Evolutionary conservation across 1,284 basidiomycete genomes (phyloP).

Genomic region (Coriolopsis trogii): DNA sequence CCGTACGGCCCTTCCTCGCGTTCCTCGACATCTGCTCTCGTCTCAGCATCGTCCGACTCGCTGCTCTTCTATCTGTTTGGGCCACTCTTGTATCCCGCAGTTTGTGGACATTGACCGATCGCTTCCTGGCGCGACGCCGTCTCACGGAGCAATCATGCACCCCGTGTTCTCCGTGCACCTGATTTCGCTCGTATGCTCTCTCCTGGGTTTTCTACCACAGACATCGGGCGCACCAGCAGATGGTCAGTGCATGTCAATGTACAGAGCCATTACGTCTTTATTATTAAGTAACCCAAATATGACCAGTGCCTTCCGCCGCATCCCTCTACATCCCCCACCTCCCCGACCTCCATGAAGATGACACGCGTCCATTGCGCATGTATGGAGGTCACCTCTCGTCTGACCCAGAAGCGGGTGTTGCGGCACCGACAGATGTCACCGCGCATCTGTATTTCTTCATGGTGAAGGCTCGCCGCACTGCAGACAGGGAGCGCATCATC

Average conservation of each 20-base stretch:
- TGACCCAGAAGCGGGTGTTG: slow-evolving; percentile 64
- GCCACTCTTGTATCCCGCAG: too few species aligned
- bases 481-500: slow-evolving; percentile 87
- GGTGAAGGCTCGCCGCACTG: slow-evolving; percentile 83
- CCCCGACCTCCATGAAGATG: slow-evolving; percentile 76
- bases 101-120: background rate
- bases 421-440: slow-evolving; percentile 58
- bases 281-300: too few species aligned
- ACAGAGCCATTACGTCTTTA: background rate
- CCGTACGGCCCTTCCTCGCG: background rate
- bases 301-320: slow-evolving; percentile 74
- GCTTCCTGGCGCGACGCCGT: slow-evolving; percentile 4
- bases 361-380: slow-evolving; percentile 71
- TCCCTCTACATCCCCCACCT: slow-evolving; percentile 83
- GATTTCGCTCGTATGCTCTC: slow-evolving; percentile 17
- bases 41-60: slow-evolving; percentile 2
- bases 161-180: slow-evolving; percentile 16
- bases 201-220: slow-evolving; percentile 9
- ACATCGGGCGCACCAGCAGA: slow-evolving; percentile 46
- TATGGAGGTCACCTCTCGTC: slow-evolving; percentile 84
- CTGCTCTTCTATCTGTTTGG: too few species aligned
- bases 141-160: slow-evolving; percentile 15
- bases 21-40: slow-evolving; percentile 10
- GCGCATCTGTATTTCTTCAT: slow-evolving; percentile 91
- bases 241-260: slow-evolving; percentile 18